Base-by-base conservation (phyloP, 2,329 filamentous ascomycete species). In the Monosporascus sp. region DNA sequence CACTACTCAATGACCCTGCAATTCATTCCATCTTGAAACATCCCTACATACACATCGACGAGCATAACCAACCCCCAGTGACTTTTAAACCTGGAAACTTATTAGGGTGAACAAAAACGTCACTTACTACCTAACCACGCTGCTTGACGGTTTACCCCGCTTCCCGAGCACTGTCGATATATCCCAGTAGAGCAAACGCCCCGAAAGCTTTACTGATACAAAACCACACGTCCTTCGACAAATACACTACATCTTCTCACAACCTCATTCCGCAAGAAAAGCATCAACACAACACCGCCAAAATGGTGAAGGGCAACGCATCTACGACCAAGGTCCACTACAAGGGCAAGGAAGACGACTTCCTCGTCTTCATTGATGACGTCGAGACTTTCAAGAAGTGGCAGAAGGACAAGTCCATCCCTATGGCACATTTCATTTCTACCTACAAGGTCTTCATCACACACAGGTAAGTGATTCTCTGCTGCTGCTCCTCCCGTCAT, bases 371-470 rank as follows among this genome's bases (percentile, higher is more conserved):
- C 61, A 68, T 84, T 48, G 81, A 84, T 58, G 80, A 82, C 60
- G 60, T 70, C 51, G 74, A 88, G 55, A 77, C 80, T 48, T 84
- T 90, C 65, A 78, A 89, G 72, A 85, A 93, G 71, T 97, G 93
- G 93, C 84, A 85, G 77, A 75, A 69, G 5, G 93, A 97, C 77
- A 85, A 83, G 68, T 85, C 81, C 31, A 76, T 94, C 31, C 88
- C 94, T 38, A 75, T 97, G 47, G 81, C 89, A 1, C 85, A 97
- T 65, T 92, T 99, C 52, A 81, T 97, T 52, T 90, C 86, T 54
- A 81, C 88, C 7, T 97, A 90, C 80, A 89, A 96, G 80, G 79
- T 99, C 66, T 96, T 96, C 66, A 77, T 88, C 44, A 96, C 91
- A 37, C 89, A 95, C 77, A 88, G 87, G 92, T 97, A 80, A 75